phyloP scores from a whole-genome alignment of 768 basidiomycete species.

The Auricularia auricula-judae region DNA sequence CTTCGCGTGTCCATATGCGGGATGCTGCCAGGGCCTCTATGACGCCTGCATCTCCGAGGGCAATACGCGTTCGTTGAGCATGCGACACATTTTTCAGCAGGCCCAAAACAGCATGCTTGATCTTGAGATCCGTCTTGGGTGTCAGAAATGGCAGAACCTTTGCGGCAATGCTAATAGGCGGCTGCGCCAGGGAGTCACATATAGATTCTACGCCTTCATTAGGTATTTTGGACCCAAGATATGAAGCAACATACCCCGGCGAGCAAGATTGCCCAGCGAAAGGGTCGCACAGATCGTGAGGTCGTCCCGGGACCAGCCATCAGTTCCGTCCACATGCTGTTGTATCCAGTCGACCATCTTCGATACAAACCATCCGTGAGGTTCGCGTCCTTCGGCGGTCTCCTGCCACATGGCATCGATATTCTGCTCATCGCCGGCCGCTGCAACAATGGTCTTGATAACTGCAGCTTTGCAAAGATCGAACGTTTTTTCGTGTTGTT shows the following conservation, averaged over 20 bases:
- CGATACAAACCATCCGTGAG: slow-evolving; percentile 62
- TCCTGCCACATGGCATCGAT: slow-evolving; percentile 70
- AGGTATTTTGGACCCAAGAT: slow-evolving; percentile 12
- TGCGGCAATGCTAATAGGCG: slow-evolving; percentile 49
- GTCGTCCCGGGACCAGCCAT: slow-evolving; percentile 47
- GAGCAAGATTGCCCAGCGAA: slow-evolving; percentile 69
- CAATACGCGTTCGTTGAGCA: slow-evolving; percentile 43
- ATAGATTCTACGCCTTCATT: slow-evolving; percentile 17
- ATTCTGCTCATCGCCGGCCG: slow-evolving; percentile 72
- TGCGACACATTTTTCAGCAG: slow-evolving; percentile 69
- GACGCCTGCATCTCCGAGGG: slow-evolving; percentile 51
- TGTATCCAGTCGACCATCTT: slow-evolving; percentile 72
- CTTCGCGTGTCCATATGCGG: slow-evolving; percentile 55
- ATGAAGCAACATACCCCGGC: slow-evolving; percentile 44
- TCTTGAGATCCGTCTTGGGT: slow-evolving; percentile 53
- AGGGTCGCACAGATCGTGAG: slow-evolving; percentile 71
- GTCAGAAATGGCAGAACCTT: slow-evolving; percentile 52
- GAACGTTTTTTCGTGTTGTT: slow-evolving; percentile 61
- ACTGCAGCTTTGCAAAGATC: slow-evolving; percentile 77
- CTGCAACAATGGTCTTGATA: slow-evolving; percentile 77
- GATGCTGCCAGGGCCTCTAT: slow-evolving; percentile 51
- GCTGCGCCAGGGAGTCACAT: slow-evolving; percentile 41
- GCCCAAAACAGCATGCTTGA: slow-evolving; percentile 83
- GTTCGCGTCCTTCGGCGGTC: slow-evolving; percentile 32
- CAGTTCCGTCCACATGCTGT: slow-evolving; percentile 30